A percentile compares a stretch with the other conserved stretches of the same genome.
phyloP scores from a whole-genome alignment of 2,329 filamentous ascomycete genomes.

The Colletotrichum abscissum region DNA sequence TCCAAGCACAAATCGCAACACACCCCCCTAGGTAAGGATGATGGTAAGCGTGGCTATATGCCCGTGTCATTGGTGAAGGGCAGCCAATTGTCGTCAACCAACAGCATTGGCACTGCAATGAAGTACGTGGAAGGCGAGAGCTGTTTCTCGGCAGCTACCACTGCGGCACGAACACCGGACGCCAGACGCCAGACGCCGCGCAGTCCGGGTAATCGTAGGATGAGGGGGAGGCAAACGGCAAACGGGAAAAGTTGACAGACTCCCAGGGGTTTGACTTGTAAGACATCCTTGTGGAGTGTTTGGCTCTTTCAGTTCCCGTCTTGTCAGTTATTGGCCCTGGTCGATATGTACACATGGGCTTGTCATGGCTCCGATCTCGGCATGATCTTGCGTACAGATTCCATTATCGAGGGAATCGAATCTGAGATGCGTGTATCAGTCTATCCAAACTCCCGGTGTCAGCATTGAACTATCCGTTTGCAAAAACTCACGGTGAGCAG shows the following conservation, averaged over 20 bases:
- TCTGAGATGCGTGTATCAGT: conserved; percentile 2
- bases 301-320: background rate
- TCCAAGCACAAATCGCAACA: background rate
- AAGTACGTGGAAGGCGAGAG: background rate
- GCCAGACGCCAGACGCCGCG: background rate
- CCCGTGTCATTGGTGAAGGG: background rate
- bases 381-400: background rate
- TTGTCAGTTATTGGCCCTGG: background rate
- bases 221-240: background rate
- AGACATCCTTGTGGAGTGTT: background rate
- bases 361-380: background rate
- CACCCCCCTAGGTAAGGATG: conserved; percentile 6
- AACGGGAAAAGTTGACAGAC: background rate
- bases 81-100: conserved; percentile 6
- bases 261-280: background rate
- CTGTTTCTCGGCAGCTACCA: background rate
- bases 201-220: background rate
- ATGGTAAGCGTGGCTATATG: conserved; percentile 4
- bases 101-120: background rate
- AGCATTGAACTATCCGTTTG: background rate
- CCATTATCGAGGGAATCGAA: background rate
- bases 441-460: background rate
- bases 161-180: conserved; percentile 8
- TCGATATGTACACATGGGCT: background rate
- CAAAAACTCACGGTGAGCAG: background rate